Base-by-base conservation (phyloP, 78 protist species). In the Dictyostelium intermedium region DNA sequence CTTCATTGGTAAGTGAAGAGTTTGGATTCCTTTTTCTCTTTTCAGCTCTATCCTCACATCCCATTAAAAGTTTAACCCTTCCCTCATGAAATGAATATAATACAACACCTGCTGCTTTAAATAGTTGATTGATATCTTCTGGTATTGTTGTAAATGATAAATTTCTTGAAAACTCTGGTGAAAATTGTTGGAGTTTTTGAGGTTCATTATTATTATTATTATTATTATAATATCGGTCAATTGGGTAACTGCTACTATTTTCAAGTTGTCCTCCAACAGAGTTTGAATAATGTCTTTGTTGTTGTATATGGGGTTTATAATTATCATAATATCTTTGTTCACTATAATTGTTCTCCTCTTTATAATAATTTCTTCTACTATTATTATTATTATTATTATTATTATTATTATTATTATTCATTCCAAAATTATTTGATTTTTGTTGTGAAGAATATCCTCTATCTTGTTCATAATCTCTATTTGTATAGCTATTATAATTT, bases 81-180 rank as follows among this genome's bases (percentile, higher is more conserved):
- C 83, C 83, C 25, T 77, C 63, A 50, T 47, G 34, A 16, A 16
- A 13, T 18, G 63, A 27, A 60, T 61, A 74, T 1, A 77, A 14
- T 50, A 86, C 25, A 25, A 86, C 69, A 14, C 92, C 92, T 5
- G 92, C 73, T 11, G 92, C 92, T 83, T 77, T 83, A 41, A 20
- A 82, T 18, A 23, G 0, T 25, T 25, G 11, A 79, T 79, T 23
- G 14, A 79, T 14, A 25, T 79, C 13, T 2, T 41, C 6, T 47
- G 84, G 84, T 30, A 79, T 30, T 9, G 10, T 30, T 50, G 61
- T 45, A 27, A 47, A 79, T 47, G 60, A 16, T 79, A 11, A n/a
- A 16, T 30, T 47, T 25, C 27, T 79, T 25, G n/a, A 10, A 39
- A 39, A 5, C 43, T 39, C 43, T 39, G n/a, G 47, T 30, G 3